Evolutionary conservation across 164 flowering plant genomes (phyloP).

Genomic region (Magnolia kwangsiensis): DNA sequence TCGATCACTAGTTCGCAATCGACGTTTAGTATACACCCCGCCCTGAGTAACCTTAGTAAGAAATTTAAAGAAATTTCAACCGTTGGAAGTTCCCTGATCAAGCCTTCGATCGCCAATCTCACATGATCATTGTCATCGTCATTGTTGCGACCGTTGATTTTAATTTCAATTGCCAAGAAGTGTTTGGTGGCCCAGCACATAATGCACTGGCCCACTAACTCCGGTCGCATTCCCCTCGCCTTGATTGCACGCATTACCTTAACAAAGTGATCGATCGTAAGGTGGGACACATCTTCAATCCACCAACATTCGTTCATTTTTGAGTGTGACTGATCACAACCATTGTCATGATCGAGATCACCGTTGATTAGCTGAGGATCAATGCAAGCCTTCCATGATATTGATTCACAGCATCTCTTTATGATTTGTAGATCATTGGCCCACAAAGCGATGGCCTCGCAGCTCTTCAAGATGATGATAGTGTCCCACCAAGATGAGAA

Average conservation of each 20-base stretch:
- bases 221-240: constrained; percentile 28
- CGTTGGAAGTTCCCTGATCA: constrained; percentile 38
- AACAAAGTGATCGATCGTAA: constrained; percentile 42
- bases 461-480: constrained; percentile 35
- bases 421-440: constrained; percentile 29
- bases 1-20: constrained; percentile 12
- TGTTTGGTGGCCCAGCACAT: constrained; percentile 36
- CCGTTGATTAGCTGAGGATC: constrained; percentile 3
- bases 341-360: neutral
- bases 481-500: constrained; percentile 49
- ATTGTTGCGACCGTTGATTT: neutral
- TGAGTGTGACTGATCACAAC: neutral
- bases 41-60: constrained; percentile 42
- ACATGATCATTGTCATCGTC: constrained; percentile 10
- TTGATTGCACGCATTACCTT: constrained; percentile 33
- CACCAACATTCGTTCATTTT: constrained; percentile 28
- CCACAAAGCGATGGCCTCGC: constrained; percentile 35
- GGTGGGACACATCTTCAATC: constrained; percentile 46
- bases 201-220: constrained; percentile 35
- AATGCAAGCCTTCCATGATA: constrained; percentile 41
- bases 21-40: constrained; percentile 26
- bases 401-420: constrained; percentile 37
- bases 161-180: constrained; percentile 20
- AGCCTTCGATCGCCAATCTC: constrained; percentile 26
- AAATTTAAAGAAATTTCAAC: constrained; percentile 40